Conservation (phyloP, 495 filamentous ascomycete genomes). For the Emericellopsis terricola region DNA sequence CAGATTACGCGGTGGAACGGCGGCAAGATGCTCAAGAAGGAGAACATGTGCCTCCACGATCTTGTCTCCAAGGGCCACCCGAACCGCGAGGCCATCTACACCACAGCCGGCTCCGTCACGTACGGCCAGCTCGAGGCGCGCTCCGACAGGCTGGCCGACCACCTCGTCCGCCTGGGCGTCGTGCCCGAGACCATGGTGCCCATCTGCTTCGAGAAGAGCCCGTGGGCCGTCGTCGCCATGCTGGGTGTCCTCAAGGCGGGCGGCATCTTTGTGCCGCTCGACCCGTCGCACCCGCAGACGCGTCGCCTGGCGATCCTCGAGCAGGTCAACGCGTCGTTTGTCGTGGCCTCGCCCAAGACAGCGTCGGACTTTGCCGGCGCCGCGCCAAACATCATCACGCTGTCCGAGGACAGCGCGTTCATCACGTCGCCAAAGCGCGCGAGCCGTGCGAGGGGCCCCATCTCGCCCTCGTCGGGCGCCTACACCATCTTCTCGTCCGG, state of each 20-base stretch:
- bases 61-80: background rate
- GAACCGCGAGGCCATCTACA: background rate
- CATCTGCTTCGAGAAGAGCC: constrained; percentile 30
- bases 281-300: constrained; percentile 34
- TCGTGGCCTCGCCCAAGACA: constrained; percentile 8
- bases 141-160: background rate
- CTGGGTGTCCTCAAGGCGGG: constrained; percentile 37
- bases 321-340: constrained; percentile 12
- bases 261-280: constrained; percentile 32
- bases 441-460: too few relatives aligned
- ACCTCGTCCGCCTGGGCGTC: background rate
- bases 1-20: constrained; percentile 1
- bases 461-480: too few relatives aligned
- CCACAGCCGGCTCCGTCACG: background rate
- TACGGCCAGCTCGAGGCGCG: background rate
- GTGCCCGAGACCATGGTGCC: constrained; percentile 5
- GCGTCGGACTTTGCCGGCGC: constrained; percentile 3
- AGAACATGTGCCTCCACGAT: background rate
- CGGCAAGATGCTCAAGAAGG: background rate
- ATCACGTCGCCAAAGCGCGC: too few relatives aligned
- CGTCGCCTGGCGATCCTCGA: constrained; percentile 21
- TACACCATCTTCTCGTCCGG: too few relatives aligned
- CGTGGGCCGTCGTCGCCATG: constrained; percentile 32
- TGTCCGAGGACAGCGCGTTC: too few relatives aligned
- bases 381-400: constrained; percentile 2